Evolutionary conservation across 805 yeast species (phyloP).

Genomic region (Naumovozyma baii): DNA sequence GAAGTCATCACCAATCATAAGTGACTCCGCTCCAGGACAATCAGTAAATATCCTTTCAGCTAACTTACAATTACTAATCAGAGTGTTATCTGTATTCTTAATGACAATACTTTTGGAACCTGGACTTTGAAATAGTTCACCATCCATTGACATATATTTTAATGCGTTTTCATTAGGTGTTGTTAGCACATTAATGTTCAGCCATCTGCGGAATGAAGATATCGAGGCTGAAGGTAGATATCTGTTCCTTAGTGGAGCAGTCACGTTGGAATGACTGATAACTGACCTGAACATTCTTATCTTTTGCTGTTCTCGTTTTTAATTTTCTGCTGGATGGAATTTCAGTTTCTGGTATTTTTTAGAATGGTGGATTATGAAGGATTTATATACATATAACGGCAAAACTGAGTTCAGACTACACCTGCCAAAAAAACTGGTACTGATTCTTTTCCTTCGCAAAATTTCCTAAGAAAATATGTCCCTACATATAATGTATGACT

Average conservation of each 20-base stretch:
- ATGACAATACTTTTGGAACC: constrained; percentile 29
- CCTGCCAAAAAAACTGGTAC: background rate
- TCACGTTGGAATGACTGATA: background rate
- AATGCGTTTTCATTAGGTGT: constrained; percentile 74
- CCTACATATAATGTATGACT: background rate
- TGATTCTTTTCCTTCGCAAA: too few species aligned
- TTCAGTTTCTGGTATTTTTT: background rate
- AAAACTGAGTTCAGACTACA: background rate
- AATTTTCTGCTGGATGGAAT: background rate
- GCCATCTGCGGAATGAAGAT: constrained; percentile 9
- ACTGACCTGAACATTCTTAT: background rate
- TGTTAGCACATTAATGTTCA: constrained; percentile 37
- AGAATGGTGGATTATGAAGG: background rate
- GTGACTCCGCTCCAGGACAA: constrained; percentile 47
- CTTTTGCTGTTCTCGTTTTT: background rate
- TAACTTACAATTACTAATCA: constrained; percentile 44
- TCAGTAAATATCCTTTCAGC: constrained; percentile 47
- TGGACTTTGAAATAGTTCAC: constrained; percentile 26
- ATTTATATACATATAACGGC: background rate
- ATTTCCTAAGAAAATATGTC: too few species aligned
- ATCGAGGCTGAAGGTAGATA: background rate
- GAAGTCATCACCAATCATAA: constrained; percentile 68
- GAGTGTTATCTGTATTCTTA: constrained; percentile 26
- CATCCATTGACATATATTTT: constrained; percentile 43
- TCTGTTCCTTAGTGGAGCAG: constrained; percentile 1